phyloP scores from a whole-genome alignment of 163 green algal species.

The Coccomyxa subellipsoidea region DNA sequence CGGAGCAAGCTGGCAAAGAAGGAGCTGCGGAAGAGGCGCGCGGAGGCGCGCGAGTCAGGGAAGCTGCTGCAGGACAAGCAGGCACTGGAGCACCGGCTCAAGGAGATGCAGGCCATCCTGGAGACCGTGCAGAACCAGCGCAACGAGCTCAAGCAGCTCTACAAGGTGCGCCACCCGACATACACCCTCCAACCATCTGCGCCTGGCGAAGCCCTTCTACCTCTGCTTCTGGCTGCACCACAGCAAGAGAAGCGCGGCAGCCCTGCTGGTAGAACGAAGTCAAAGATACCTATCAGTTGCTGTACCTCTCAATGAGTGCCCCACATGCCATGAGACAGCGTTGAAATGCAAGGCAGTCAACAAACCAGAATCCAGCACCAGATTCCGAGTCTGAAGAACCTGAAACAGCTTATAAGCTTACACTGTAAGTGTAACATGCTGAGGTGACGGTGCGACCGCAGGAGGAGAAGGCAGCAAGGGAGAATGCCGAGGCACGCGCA shows the following conservation, averaged over 20 bases:
- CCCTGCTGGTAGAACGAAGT: too few relatives aligned
- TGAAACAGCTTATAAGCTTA: too few relatives aligned
- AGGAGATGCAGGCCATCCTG: slow-evolving; percentile 70
- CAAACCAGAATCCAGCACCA: too few relatives aligned
- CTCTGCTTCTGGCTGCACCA: too few relatives aligned
- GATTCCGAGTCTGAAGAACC: too few relatives aligned
- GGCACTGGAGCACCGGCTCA: slow-evolving; percentile 70
- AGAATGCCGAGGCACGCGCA: slow-evolving; percentile 26
- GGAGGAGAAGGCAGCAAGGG: slow-evolving; percentile 38
- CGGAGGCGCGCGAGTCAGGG: slow-evolving; percentile 48
- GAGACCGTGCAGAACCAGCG: slow-evolving; percentile 81
- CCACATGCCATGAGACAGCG: too few relatives aligned
- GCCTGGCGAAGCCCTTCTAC: neutral
- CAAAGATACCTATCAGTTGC: too few relatives aligned
- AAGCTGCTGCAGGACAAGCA: slow-evolving; percentile 84
- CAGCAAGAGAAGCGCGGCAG: too few relatives aligned
- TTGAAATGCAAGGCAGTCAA: too few relatives aligned
- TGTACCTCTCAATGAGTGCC: too few relatives aligned
- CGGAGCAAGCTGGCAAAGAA: slow-evolving; percentile 62
- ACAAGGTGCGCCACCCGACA: slow-evolving; percentile 28
- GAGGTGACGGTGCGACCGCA: too few relatives aligned
- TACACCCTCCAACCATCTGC: neutral
- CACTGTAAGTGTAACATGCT: too few relatives aligned
- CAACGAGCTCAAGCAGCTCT: slow-evolving; percentile 75
- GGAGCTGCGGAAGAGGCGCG: slow-evolving; percentile 70